Base-by-base conservation (phyloP, 306 rosid species). In the Prunus salicina region DNA sequence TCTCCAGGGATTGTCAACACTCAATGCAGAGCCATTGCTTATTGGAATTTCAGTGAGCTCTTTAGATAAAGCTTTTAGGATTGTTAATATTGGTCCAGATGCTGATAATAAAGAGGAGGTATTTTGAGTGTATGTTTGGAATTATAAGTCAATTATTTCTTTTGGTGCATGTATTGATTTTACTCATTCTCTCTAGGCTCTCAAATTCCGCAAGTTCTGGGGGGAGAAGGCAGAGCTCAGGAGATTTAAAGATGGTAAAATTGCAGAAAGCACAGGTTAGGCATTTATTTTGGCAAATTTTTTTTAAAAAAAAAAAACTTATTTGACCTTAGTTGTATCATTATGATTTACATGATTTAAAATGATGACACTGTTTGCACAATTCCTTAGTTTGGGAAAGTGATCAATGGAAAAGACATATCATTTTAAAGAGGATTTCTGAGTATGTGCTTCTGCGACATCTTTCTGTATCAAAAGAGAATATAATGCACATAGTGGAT, bases 231-330 rank as follows among this genome's bases (percentile, higher is more conserved):
- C 97, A 0, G 99, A 95, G 80, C 97, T 92, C 67, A 90, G 97
- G 86, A 88, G 93, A 83, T 95, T 92, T 84, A 95, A 92, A 87
- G 99, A 95, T 65, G 92, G 97, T 46, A 92, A 84, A 86, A 92
- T 92, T 85, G 93, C 99, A 22, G 99, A 95, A 86, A 95, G 99
- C 88, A 84, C 89, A 81, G 96, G 99, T 92, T 64, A 75, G 79
- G 52, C 51, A 20, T 81, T 49, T 61, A 49, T 73, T 69, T 11
- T 66, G 71, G 34, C 28, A 32, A 50, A 65, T 78, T 68, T 64
- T 66, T 46, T 60, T 46, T 16, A 7, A 0, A 4, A 4, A 0
- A 32, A 4, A 32, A 32, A 32, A 34, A 55, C 13, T 32, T 32
- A 64, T 15, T 32, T 64, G 24, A 30, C 14, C 51, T 77, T 67